Evolutionary conservation across 352 stramenopile genomes (phyloP).

Genomic region (Phytophthora uliginosa): DNA sequence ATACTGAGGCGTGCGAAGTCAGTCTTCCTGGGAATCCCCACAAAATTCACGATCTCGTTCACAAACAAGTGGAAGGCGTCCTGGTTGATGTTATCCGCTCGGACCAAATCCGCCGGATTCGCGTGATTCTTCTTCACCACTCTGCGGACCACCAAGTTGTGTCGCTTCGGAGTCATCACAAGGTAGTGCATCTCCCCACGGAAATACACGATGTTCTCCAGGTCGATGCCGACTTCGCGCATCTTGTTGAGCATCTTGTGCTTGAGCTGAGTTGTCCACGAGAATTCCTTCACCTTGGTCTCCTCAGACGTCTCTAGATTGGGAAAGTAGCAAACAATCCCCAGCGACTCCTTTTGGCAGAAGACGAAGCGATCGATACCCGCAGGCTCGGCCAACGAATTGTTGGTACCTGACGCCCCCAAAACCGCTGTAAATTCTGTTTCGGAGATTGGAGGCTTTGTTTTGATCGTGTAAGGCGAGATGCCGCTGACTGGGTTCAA

Average conservation of each 20-base stretch:
- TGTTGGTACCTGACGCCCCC: not conserved
- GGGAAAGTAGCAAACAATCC: not conserved
- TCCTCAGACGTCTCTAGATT: not conserved
- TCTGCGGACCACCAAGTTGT: not conserved
- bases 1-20: not conserved
- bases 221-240: not conserved
- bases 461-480: not conserved
- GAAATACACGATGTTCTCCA: conserved; percentile 1
- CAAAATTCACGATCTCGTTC: not conserved
- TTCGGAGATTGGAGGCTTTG: not conserved
- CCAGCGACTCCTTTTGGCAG: not conserved
- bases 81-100: not conserved
- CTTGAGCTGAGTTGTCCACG: not conserved
- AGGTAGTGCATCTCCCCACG: conserved; percentile 1
- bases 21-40: not conserved
- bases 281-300: not conserved
- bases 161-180: not conserved
- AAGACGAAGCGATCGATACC: not conserved
- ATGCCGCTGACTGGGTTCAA: not conserved
- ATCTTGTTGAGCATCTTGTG: not conserved
- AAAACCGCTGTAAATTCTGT: not conserved
- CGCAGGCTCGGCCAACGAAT: not conserved
- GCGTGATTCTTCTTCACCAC: not conserved
- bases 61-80: not conserved
- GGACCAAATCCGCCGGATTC: not conserved